Evolutionary conservation across 148 eudicot genomes (phyloP).

Genomic region (Mesembryanthemum crystallinum): DNA sequence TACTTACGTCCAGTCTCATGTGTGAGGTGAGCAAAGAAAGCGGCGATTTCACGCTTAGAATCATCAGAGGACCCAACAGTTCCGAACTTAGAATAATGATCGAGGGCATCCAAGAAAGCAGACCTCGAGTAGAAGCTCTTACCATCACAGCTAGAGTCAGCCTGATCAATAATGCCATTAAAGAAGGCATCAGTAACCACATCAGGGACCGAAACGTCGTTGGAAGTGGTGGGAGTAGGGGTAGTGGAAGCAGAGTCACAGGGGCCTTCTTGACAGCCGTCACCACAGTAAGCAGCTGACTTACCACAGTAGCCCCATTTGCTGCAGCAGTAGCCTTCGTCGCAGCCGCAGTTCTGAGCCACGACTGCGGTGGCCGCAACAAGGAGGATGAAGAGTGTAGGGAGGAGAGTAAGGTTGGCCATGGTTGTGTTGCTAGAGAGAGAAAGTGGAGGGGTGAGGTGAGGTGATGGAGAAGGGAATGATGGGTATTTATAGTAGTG

Average conservation of each 20-base stretch:
- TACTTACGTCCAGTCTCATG: conserved; percentile 75
- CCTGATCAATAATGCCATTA: conserved; percentile 37
- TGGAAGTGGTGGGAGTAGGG: neutral
- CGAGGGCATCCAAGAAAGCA: conserved; percentile 39
- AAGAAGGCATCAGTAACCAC: conserved; percentile 46
- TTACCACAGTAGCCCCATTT: no score
- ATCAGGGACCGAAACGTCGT: conserved; percentile 31
- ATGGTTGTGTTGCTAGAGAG: no score
- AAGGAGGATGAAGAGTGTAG: no score
- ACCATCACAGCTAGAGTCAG: conserved; percentile 46
- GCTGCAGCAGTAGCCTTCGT: no score
- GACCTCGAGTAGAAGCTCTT: conserved; percentile 43
- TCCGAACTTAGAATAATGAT: conserved; percentile 42
- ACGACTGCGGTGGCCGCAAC: no score
- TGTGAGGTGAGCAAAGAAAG: conserved; percentile 61
- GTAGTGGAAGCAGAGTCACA: neutral
- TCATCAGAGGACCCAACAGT: conserved; percentile 41
- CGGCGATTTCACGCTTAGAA: conserved; percentile 61
- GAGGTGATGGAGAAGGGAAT: no score
- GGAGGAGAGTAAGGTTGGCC: no score
- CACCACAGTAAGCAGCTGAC: no score
- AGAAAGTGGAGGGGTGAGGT: no score
- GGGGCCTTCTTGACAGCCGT: conserved; percentile 29
- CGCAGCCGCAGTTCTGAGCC: no score
- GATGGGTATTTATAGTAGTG: no score